Conservation (phyloP, 257 asterid species). For the Solanum paucissectum region DNA sequence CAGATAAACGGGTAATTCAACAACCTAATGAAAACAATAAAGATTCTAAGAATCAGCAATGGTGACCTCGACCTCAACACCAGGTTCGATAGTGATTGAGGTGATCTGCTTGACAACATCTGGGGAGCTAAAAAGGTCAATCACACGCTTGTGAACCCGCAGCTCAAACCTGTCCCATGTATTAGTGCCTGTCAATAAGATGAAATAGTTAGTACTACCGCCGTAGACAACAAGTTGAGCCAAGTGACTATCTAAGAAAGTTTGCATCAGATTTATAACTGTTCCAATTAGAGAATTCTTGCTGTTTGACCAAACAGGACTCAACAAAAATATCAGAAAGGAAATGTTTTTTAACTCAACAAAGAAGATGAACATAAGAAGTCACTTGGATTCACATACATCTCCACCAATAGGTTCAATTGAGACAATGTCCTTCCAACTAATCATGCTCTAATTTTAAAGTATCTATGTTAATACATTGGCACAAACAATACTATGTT, state of each 20-base stretch:
- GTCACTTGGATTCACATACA: neutral
- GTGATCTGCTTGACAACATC: conserved; percentile 67
- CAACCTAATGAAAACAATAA: neutral
- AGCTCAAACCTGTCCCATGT: conserved; percentile 13
- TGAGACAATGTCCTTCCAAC: neutral
- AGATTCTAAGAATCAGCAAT: conserved; percentile 18
- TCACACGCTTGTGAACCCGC: conserved; percentile 53
- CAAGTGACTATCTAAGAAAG: neutral
- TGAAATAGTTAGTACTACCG: neutral
- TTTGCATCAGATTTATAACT: neutral
- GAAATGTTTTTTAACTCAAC: neutral
- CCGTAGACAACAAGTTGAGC: neutral
- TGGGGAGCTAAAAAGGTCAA: conserved; percentile 60
- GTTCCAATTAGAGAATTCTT: neutral
- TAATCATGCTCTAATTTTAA: neutral
- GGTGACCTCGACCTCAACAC: conserved; percentile 26
- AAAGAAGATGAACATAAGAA: neutral
- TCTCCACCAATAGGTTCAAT: neutral
- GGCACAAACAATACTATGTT: neutral
- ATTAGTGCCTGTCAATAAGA: neutral
- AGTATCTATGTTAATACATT: neutral
- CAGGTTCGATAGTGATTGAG: conserved; percentile 42
- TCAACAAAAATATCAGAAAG: neutral
- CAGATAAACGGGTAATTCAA: neutral
- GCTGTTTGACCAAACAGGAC: neutral